These are phyloP conservation scores for Seminavis robusta DNA, from an alignment of 108 stramenopile species.

Conservation along the genomic window DNA sequence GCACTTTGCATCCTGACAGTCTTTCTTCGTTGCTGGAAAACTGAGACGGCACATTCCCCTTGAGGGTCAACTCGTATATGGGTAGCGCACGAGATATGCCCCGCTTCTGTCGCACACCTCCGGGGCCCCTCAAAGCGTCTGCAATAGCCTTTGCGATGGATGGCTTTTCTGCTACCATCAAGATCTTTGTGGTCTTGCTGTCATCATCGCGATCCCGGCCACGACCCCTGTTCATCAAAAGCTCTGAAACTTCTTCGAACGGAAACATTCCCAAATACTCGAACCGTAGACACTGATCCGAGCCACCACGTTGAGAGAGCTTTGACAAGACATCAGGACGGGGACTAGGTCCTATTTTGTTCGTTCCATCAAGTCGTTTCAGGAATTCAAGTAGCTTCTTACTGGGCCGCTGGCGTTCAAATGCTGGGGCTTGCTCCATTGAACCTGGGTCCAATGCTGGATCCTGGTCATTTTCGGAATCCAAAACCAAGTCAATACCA, in stretches of 20 bases:
- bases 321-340: neutral
- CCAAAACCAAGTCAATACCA: too few relatives aligned
- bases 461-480: too few relatives aligned
- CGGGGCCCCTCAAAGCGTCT: slow-evolving; percentile 10
- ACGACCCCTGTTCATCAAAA: slow-evolving; percentile 7
- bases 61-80: slow-evolving; percentile 18
- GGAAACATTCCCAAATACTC: slow-evolving; percentile 25
- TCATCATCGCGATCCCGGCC: neutral
- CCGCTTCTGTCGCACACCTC: slow-evolving; percentile 13
- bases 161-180: slow-evolving; percentile 41
- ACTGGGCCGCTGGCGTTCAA: slow-evolving; percentile 15
- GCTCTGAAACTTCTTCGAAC: slow-evolving; percentile 10
- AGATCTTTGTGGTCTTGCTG: slow-evolving; percentile 3
- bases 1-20: slow-evolving; percentile 8
- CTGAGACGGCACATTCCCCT: slow-evolving; percentile 11
- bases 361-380: slow-evolving; percentile 1
- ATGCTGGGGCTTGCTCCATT: too few relatives aligned
- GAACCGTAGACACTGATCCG: slow-evolving; percentile 19
- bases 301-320: slow-evolving; percentile 6
- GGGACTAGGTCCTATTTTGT: slow-evolving; percentile 7
- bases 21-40: too few relatives aligned
- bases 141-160: slow-evolving; percentile 33
- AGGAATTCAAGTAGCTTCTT: slow-evolving; percentile 7
- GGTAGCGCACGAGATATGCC: slow-evolving; percentile 31
- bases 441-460: too few relatives aligned